Evolutionary conservation across 2,329 filamentous ascomycete species (phyloP).

Genomic region (Fusarium poae): DNA sequence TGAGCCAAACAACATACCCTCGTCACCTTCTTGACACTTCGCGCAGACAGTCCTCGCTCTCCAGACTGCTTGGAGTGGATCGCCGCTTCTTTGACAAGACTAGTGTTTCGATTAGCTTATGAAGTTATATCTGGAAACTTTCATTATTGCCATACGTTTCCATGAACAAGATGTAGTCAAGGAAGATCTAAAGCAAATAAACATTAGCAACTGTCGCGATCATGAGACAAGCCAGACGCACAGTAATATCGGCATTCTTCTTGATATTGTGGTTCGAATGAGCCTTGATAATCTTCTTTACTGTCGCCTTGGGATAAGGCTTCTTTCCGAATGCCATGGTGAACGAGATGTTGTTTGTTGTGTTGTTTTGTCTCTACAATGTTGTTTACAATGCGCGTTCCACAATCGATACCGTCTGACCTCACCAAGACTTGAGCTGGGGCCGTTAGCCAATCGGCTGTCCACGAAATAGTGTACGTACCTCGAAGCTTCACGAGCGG

Average conservation of each 20-base stretch:
- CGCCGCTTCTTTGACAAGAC: conserved; percentile 82
- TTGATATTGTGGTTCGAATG: conserved; percentile 84
- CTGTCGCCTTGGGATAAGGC: conserved; percentile 83
- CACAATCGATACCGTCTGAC: conserved; percentile 38
- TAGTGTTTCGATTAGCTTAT: conserved; percentile 51
- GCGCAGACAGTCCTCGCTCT: conserved; percentile 79
- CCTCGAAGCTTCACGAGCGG: conserved; percentile 7
- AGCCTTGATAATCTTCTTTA: conserved; percentile 92
- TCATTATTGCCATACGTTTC: conserved; percentile 61
- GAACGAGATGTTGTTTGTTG: conserved; percentile 20
- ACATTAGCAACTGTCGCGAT: conserved; percentile 45
- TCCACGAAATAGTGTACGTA: conserved; percentile 43
- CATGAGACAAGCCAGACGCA: conserved; percentile 57
- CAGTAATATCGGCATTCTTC: conserved; percentile 88
- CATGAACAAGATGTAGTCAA: conserved; percentile 89
- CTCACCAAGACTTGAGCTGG: conserved; percentile 32
- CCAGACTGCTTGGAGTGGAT: conserved; percentile 81
- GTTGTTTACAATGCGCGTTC: conserved; percentile 48
- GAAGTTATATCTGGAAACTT: background rate
- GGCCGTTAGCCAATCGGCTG: conserved; percentile 44
- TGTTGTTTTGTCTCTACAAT: conserved; percentile 30
- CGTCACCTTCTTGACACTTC: conserved; percentile 81
- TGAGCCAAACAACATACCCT: conserved; percentile 65
- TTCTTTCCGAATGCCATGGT: conserved; percentile 69
- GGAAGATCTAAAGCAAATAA: conserved; percentile 74